Base-by-base conservation (phyloP, 768 basidiomycete species). In the Agaricus subrufescens region DNA sequence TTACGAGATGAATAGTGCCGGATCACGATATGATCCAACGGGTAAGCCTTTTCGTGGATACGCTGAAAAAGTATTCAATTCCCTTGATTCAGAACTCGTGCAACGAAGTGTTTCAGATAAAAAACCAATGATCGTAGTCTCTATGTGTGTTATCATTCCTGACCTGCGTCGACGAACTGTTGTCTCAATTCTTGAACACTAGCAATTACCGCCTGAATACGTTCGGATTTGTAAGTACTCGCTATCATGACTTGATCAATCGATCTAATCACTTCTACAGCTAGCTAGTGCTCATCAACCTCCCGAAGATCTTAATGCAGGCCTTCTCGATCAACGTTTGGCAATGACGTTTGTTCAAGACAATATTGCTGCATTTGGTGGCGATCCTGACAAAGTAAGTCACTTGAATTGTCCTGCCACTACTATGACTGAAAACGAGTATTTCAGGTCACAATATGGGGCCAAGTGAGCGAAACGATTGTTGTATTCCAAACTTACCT, bases 291-390 rank as follows among this genome's bases (percentile, higher is more conserved):
- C 67, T 1, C 66, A 71, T 52, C 72, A 82, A 6, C 66, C 71
- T 1, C 67, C 78, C 0, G 63, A 78, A 58, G 79, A 84, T 58
- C 68, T 84, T 26, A 86, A 87, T 58, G 75, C 75, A 2, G 86
- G 86, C 12, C 67, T 87, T 15, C 71, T 70, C 31, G 87, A 90
- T 64, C 85, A 88, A 66, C 70, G 75, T 1, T 70, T 74, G 34
- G 84, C 85, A 0, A 67, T 91, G 0, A 61, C 70, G 14, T 89
- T 86, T 66, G 69, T 89, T 0, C 78, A 86, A 58, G 71, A 83
- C n/a, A 86, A 89, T 61, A 82, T 88, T 15, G 76, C 71, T 3
- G 75, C 75, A 3, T 89, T 89, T 62, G 85, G 85, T 12, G 86
- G 86, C 0, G 80, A 86, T 8, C 34, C 34, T 86, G 84, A 69